Base-by-base conservation (phyloP, 768 basidiomycete species). In the Exsudoporus frostii region DNA sequence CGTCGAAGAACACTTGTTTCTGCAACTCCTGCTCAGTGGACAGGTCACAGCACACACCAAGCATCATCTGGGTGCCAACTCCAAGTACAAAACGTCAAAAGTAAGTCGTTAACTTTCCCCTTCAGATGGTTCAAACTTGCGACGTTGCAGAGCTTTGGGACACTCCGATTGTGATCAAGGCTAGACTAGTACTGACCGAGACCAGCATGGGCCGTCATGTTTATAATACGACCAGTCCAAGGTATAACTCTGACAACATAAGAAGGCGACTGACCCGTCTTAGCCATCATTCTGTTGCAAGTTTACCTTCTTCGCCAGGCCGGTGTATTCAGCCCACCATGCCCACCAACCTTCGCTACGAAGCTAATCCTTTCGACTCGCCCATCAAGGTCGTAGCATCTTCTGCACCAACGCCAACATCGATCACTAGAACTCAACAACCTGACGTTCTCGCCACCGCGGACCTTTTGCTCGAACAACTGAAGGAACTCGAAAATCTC, bases 391-490 rank as follows among this genome's bases (percentile, higher is more conserved):
- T 39, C 7, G 37, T 8, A 7, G 1, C 27, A 22, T 24, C 9
- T n/a, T 43, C 37, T 17, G 20, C 48, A 24, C 44, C 54, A 36
- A 20, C 27, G 11, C 24, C 34, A 22, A 27, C 1, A 30, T 4
- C 40, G 7, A n/a, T 30, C 25, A 48, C 10, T 19, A 24, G n/a
- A 42, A 25, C 53, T 9, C 57, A 41, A 45, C 54, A 60, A 20
- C 42, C 53, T 37, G 53, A 69, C 41, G 36, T 67, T n/a, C 69
- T 69, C 49, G 56, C 56, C 27, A 71, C 67, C 15, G 65, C 69
- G 3, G 68, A 59, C 46, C 66, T 65, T 22, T 55, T 69, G 24
- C 47, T 69, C 41, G 58, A 59, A 30, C 67, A 69, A 5, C 40
- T 69, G 4, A 57, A 57, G 42, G 55, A 56, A 17, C 69, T 71